Percentiles rank a stretch among this genome's conserved stretches.
These are phyloP conservation scores for Buddleja alternifolia DNA, from an alignment of 257 asterid species.

Conservation along the genomic window DNA sequence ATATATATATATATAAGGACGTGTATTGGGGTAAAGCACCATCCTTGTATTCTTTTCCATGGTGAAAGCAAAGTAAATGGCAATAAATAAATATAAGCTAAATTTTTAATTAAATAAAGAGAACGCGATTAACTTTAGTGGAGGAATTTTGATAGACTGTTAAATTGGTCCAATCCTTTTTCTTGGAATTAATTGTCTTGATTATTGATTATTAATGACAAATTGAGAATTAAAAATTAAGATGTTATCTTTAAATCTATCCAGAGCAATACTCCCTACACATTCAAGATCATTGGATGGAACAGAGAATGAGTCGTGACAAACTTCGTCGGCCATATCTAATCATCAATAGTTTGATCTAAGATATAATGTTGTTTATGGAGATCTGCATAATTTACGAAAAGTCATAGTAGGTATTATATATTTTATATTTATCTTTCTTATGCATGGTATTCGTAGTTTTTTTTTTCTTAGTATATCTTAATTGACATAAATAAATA, in stretches of 20 bases:
- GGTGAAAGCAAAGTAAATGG: neutral
- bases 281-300: no score
- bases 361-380: no score
- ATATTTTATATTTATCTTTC: neutral
- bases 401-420: neutral
- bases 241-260: no score
- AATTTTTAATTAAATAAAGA: conserved; percentile 5
- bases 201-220: neutral
- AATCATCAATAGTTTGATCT: no score
- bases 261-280: no score
- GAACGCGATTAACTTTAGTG: conserved; percentile 9
- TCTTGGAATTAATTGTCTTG: neutral
- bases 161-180: conserved; percentile 17
- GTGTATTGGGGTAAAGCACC: no score
- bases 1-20: no score
- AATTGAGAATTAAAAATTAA: neutral
- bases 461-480: neutral
- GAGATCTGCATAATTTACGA: no score
- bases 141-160: conserved; percentile 19
- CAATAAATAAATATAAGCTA: neutral
- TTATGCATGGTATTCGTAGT: neutral
- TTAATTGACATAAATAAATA: neutral
- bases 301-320: no score
- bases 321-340: no score
- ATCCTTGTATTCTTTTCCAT: neutral